Evolutionary conservation across 441 rosid species (phyloP).

Genomic region (Croton laevigatus): DNA sequence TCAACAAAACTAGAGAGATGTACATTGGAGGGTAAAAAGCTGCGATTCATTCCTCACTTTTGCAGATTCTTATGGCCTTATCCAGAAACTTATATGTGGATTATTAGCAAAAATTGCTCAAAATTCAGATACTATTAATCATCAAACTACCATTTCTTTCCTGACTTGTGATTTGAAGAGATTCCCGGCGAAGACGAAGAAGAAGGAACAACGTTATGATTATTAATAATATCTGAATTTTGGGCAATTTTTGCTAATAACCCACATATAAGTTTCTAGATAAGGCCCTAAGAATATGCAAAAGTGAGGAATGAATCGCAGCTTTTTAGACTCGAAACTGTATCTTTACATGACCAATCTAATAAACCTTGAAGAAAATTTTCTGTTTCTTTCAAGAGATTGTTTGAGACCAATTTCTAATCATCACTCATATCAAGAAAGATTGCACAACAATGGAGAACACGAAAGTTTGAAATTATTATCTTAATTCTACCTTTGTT

Average conservation of each 20-base stretch:
- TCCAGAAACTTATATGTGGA: too few species aligned
- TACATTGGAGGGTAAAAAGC: too few species aligned
- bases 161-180: constrained; percentile 38
- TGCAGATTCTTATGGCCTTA: too few species aligned
- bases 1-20: too few species aligned
- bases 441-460: constrained; percentile 55
- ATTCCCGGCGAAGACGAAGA: constrained; percentile 61
- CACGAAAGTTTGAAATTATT: constrained; percentile 45
- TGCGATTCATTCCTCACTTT: too few species aligned
- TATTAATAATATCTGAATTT: constrained; percentile 31
- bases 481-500: constrained; percentile 46
- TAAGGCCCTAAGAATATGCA: constrained; percentile 57
- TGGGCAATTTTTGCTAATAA: constrained; percentile 57
- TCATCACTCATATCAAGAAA: constrained; percentile 69
- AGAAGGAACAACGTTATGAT: constrained; percentile 22
- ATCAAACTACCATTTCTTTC: constrained; percentile 75
- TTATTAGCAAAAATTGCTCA: too few species aligned
- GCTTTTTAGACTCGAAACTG: constrained; percentile 47
- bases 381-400: constrained; percentile 56
- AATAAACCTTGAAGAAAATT: constrained; percentile 51
- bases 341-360: constrained; percentile 64
- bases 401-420: constrained; percentile 32
- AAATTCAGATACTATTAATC: too few species aligned
- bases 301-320: constrained; percentile 45
- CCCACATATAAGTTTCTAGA: constrained; percentile 47